A percentile compares a stretch with the other conserved stretches of the same genome.
These are phyloP conservation scores for Oryza nivara DNA, from an alignment of 176 grass and related monocot genomes.

Conservation along the genomic window DNA sequence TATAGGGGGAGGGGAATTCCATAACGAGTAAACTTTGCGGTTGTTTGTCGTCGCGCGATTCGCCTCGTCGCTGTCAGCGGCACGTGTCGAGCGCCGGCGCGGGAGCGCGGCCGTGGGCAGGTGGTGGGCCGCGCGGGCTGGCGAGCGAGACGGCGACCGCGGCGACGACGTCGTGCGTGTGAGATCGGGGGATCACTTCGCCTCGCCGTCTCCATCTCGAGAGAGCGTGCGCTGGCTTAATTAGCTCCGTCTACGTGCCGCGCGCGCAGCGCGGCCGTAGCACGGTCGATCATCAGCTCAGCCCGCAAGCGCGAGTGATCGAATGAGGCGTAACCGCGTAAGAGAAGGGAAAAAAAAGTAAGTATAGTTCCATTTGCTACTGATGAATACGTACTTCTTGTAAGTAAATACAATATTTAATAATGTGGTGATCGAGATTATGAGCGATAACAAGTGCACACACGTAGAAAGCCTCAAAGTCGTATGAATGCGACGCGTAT, in stretches of 20 bases:
- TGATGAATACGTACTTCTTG: neutral
- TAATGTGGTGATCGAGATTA: neutral
- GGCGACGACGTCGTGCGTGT: neutral
- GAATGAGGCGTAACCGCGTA: neutral
- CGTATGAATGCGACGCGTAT: constrained; percentile 33
- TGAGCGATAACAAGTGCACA: constrained; percentile 9
- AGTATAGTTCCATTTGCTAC: neutral
- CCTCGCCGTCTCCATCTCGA: no score
- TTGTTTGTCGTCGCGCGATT: constrained; percentile 8
- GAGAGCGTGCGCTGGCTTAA: no score
- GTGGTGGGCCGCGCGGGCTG: neutral
- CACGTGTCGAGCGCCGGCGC: constrained; percentile 40
- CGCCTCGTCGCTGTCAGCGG: constrained; percentile 39
- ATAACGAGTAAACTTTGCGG: constrained; percentile 36
- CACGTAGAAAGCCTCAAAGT: constrained; percentile 39
- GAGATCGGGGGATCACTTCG: no score
- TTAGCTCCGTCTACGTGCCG: no score
- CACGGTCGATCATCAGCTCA: neutral
- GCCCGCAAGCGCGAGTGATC: neutral
- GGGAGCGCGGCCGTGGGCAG: neutral
- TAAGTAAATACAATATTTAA: neutral
- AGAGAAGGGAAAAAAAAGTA: no score
- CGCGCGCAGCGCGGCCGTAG: neutral
- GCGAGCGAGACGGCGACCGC: neutral
- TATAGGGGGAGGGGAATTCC: constrained; percentile 35